phyloP scores from a whole-genome alignment of 305 asterid species.

The Nicotiana rustica region DNA sequence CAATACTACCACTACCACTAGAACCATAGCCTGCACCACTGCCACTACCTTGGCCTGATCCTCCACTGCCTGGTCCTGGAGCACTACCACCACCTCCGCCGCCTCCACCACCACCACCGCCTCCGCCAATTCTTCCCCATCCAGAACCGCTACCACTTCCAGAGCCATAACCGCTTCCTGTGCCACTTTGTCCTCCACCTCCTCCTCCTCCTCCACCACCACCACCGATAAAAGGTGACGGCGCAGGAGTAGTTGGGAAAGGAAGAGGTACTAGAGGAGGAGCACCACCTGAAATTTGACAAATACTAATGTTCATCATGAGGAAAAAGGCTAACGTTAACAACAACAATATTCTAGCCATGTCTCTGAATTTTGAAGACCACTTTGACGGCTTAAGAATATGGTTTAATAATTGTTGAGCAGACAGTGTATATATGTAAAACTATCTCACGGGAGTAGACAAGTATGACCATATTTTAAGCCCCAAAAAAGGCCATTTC shows the following conservation, averaged over 20 bases:
- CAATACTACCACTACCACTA: constrained; percentile 30
- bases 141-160: constrained; percentile 42
- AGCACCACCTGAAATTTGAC: neutral
- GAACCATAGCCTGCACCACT: constrained; percentile 45
- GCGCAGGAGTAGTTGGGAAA: neutral
- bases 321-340: neutral
- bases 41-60: constrained; percentile 48
- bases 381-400: neutral
- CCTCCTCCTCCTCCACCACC: constrained; percentile 39
- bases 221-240: constrained; percentile 13
- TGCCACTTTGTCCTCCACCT: constrained; percentile 28
- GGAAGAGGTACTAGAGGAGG: neutral
- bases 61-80: constrained; percentile 45
- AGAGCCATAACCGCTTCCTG: constrained; percentile 36
- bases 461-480: neutral
- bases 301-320: neutral
- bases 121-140: constrained; percentile 35
- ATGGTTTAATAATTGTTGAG: neutral
- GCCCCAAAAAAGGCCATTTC: neutral
- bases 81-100: constrained; percentile 55
- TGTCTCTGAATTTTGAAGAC: neutral
- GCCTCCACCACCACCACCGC: neutral
- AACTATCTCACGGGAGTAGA: neutral
- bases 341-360: neutral
- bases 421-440: neutral